Percentiles rank a stretch among this genome's conserved stretches.
These are phyloP conservation scores for Coccinonectria pachysandricola DNA, from an alignment of 2,329 filamentous ascomycete genomes.

Conservation along the genomic window DNA sequence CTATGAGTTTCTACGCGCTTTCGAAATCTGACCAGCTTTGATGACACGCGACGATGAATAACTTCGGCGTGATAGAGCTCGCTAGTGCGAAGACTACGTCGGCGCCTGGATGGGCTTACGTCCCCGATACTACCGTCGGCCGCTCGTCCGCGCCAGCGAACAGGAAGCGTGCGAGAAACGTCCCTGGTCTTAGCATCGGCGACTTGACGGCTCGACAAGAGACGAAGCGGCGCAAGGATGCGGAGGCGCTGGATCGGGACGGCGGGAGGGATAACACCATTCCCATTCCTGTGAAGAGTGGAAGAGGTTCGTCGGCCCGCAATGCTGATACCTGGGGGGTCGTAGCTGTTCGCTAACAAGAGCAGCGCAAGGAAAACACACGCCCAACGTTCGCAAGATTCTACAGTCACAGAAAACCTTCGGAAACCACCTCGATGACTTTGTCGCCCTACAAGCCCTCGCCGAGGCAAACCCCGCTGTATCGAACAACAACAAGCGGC, in stretches of 20 bases:
- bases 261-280: constrained; percentile 65
- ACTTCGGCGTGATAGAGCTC: constrained; percentile 74
- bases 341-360: constrained; percentile 1
- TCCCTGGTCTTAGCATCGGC: constrained; percentile 39
- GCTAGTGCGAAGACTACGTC: constrained; percentile 57
- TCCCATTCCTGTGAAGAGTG: constrained; percentile 49
- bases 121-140: constrained; percentile 60
- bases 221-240: constrained; percentile 68
- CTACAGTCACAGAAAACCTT: constrained; percentile 75
- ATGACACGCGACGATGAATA: constrained; percentile 37
- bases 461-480: constrained; percentile 26
- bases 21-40: constrained; percentile 3
- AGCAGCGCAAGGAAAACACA: constrained; percentile 45
- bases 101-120: constrained; percentile 87
- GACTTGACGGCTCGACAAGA: constrained; percentile 76
- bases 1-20: not conserved
- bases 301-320: constrained; percentile 24
- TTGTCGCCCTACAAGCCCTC: constrained; percentile 51
- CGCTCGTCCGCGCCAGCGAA: constrained; percentile 45
- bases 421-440: constrained; percentile 72
- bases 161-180: constrained; percentile 62
- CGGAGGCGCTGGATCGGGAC: constrained; percentile 75
- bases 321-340: no score
- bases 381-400: constrained; percentile 63
- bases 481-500: constrained; percentile 20